These are phyloP conservation scores for Lasiodiplodia theobromae DNA, from an alignment of 2,329 filamentous ascomycete genomes.

Conservation along the genomic window DNA sequence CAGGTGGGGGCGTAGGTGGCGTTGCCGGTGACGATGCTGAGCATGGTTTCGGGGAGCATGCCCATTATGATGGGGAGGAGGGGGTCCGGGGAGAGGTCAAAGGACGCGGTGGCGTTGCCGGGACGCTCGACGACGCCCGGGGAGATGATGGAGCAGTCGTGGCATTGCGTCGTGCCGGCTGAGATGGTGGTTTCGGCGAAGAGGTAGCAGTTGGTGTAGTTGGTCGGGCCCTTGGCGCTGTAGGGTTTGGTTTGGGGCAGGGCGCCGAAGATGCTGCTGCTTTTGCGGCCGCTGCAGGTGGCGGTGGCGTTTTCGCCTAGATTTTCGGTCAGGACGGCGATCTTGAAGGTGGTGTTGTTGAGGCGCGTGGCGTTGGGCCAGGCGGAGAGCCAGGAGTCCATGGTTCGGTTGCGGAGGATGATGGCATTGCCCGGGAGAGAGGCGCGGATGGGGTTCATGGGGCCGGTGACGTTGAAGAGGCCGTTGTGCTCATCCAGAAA, in stretches of 20 bases:
- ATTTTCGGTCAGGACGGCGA: constrained; percentile 7
- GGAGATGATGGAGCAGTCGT: constrained; percentile 16
- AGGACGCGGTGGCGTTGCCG: background rate
- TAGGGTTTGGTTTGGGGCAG: constrained; percentile 13
- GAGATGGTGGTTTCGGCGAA: constrained; percentile 14
- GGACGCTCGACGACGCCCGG: constrained; percentile 16
- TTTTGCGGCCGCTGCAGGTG: background rate
- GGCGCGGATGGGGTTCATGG: constrained; percentile 10
- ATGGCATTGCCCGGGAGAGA: constrained; percentile 13
- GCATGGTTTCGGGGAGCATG: constrained; percentile 23
- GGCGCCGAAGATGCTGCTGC: constrained; percentile 10
- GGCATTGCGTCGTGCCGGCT: constrained; percentile 10
- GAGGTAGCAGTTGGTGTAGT: constrained; percentile 19
- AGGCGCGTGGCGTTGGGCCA: constrained; percentile 5
- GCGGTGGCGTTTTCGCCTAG: background rate
- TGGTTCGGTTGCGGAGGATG: background rate
- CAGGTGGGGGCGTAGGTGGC: constrained; percentile 20
- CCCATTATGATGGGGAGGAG: constrained; percentile 9
- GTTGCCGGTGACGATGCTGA: constrained; percentile 23
- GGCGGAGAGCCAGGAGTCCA: background rate
- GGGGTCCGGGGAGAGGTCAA: background rate
- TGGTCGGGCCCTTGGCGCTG: background rate
- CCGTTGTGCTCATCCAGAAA: constrained; percentile 14
- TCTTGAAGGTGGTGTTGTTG: constrained; percentile 4
- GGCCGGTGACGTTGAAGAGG: constrained; percentile 22